Base-by-base conservation (phyloP, 345 rosid genomes). In the Hibiscus syriacus region DNA sequence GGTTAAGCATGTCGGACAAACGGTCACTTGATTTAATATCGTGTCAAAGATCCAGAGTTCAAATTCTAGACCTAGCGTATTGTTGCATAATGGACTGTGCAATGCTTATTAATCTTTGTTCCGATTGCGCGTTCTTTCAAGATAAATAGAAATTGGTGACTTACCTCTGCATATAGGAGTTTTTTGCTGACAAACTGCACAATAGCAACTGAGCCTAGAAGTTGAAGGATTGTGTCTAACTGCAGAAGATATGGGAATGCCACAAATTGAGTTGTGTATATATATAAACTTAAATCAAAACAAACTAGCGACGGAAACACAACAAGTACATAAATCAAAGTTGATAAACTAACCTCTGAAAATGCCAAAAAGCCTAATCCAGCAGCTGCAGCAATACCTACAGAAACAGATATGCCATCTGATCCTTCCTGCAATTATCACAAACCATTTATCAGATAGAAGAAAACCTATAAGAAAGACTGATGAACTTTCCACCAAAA, bases 151-250 rank as follows among this genome's bases (percentile, higher is more conserved):
- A 39, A 48, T 45, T 41, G 50, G 71, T 49, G 58, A 76, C 80
- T 73, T 77, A 76, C 99, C 93, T 87, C 87, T 17, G 95, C 92
- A 71, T 85, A 87, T 48, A 94, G 82, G 74, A 94, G 82, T 69
- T 89, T 94, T 82, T 89, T 89, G 81, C 96, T 80, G 13, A 78
- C 80, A 72, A 94, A 29, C 78, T 91, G 99, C 70, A 94, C 55
- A 50, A 94, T 70, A 54, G 96, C 99, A 73, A 87, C 96, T 59
- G 98, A 89, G 66, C 99, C 99, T 71, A 94, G 71, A 34, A 94
- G 71, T 79, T 94, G 95, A 70, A 91, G 98, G 70, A 94, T 74
- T 23, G 96, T 84, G 85, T 91, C 99, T 50, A 91, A 45, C 98
- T 94, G 85, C 68, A 76, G 55, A 64, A 73, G 16, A 66, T 39